A percentile compares a stretch with the other conserved stretches of the same genome.
phyloP scores from a whole-genome alignment of 2,329 filamentous ascomycete genomes.

The Hymenoscyphus salicellus region DNA sequence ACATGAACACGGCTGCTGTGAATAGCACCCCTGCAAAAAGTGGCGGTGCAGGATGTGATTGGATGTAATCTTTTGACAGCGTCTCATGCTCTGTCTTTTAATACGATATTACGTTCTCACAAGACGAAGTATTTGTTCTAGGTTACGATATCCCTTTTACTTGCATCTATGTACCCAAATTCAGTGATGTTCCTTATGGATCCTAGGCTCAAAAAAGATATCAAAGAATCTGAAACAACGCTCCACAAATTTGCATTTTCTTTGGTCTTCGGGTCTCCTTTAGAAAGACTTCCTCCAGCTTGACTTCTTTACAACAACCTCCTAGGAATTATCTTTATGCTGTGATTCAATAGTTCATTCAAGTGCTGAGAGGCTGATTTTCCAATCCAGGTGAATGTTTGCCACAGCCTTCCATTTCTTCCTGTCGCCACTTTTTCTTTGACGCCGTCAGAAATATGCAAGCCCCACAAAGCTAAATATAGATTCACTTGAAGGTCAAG shows the following conservation, averaged over 20 bases:
- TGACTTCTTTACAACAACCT: too few relatives aligned
- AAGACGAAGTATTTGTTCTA: neutral
- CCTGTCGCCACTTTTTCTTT: neutral
- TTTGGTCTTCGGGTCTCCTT: neutral
- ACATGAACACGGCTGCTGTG: slow-evolving; percentile 4
- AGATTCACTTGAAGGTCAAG: neutral
- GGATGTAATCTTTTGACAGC: neutral
- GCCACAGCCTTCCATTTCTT: neutral
- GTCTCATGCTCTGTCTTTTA: neutral
- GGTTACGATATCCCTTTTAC: neutral
- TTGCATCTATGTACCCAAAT: neutral
- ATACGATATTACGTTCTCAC: neutral
- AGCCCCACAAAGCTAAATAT: neutral
- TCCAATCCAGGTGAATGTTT: neutral
- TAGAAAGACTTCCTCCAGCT: neutral
- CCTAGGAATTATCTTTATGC: neutral
- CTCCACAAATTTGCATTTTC: too few relatives aligned
- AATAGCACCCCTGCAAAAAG: neutral
- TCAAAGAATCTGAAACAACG: too few relatives aligned
- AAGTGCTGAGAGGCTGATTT: neutral
- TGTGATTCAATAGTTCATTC: neutral
- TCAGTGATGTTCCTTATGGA: too few relatives aligned
- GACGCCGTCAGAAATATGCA: neutral
- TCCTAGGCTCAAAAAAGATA: too few relatives aligned
- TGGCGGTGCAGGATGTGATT: neutral